A percentile compares a stretch with the other conserved stretches of the same genome.
Evolutionary conservation across 306 rosid species (phyloP).

Genomic region (Quercus cerris): DNA sequence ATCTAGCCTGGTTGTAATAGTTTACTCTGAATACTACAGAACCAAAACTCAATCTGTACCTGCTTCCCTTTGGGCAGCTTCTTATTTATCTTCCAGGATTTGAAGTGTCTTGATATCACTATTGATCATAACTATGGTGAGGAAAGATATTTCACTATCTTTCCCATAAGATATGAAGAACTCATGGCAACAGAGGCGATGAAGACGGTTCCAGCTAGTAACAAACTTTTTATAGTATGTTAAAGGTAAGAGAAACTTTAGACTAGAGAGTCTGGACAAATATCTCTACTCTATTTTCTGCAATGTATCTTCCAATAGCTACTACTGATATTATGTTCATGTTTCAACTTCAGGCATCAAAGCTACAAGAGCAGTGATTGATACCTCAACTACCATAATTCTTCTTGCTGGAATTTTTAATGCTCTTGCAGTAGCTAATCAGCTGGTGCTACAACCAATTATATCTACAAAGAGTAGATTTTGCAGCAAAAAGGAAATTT

Average conservation of each 20-base stretch:
- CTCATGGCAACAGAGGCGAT: background rate
- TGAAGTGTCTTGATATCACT: constrained; percentile 12
- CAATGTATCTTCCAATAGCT: background rate
- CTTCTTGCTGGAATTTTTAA: background rate
- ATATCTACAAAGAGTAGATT: constrained; percentile 3
- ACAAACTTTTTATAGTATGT: constrained; percentile 1
- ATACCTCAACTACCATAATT: background rate
- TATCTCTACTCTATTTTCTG: background rate
- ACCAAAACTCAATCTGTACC: background rate
- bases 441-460: background rate
- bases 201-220: background rate
- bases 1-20: background rate
- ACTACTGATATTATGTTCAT: background rate
- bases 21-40: background rate
- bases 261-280: background rate
- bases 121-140: background rate
- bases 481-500: background rate
- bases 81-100: background rate
- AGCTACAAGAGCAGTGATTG: background rate
- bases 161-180: background rate
- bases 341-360: constrained; percentile 4
- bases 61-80: background rate
- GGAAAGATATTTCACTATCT: background rate
- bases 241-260: background rate
- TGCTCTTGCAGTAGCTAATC: background rate